Percentiles rank a stretch among this genome's conserved stretches.
Conservation (phyloP, 495 filamentous ascomycete species). For the Penicillium egyptiacum region DNA sequence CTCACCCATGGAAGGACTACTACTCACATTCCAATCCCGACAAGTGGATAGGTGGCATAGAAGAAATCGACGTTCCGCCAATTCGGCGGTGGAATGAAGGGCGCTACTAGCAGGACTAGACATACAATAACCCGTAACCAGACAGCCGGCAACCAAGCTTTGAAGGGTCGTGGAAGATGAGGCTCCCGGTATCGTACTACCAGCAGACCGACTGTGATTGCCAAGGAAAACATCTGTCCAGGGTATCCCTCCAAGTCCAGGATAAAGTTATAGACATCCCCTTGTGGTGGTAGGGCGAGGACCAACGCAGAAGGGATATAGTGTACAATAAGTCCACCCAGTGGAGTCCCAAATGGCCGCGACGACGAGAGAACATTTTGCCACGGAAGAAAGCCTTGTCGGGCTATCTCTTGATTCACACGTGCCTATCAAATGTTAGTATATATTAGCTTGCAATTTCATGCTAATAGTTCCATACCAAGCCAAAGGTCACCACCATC, state of each 20-base stretch:
- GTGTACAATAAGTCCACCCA: conserved; percentile 66
- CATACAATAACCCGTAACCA: conserved; percentile 40
- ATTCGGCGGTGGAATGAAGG: conserved; percentile 49
- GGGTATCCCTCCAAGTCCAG: conserved; percentile 73
- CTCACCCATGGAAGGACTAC: background rate
- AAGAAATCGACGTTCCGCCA: conserved; percentile 58
- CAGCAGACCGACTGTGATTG: conserved; percentile 59
- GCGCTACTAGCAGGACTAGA: conserved; percentile 34
- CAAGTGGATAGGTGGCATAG: conserved; percentile 72
- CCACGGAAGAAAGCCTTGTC: conserved; percentile 69
- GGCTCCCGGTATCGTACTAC: conserved; percentile 61
- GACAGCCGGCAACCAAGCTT: conserved; percentile 56
- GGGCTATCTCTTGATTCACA: conserved; percentile 67
- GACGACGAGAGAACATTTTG: conserved; percentile 61
- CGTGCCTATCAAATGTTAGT: conserved; percentile 50
- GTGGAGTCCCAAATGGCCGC: conserved; percentile 64
- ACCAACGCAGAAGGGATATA: conserved; percentile 67
- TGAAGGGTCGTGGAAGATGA: conserved; percentile 65
- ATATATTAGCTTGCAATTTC: background rate
- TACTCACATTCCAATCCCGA: conserved; percentile 68
- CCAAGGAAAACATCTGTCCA: conserved; percentile 59
- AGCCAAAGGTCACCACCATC: conserved; percentile 71
- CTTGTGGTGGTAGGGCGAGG: conserved; percentile 61
- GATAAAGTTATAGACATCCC: conserved; percentile 73
- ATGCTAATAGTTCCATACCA: conserved; percentile 39